Conservation (phyloP, 345 rosid genomes). For the Linum usitatissimum region DNA sequence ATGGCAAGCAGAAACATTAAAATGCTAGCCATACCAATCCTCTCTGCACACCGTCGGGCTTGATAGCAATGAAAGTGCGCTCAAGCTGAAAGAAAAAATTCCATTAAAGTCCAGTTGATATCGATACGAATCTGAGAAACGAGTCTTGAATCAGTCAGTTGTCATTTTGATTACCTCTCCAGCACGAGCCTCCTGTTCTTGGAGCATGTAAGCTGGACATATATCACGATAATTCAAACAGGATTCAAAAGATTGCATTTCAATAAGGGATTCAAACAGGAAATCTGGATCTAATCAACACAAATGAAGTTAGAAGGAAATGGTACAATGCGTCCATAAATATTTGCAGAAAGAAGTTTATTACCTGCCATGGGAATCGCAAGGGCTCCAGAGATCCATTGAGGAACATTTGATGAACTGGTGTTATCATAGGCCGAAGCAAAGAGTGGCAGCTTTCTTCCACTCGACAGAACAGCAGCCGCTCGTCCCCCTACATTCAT, state of each 20-base stretch:
- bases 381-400: slow-evolving; percentile 73
- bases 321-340: background rate
- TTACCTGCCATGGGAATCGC: slow-evolving; percentile 90
- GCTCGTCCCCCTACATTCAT: slow-evolving; percentile 48
- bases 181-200: slow-evolving; percentile 84
- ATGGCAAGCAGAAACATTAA: background rate
- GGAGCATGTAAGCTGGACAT: slow-evolving; percentile 67
- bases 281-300: background rate
- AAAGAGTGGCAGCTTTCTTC: slow-evolving; percentile 40
- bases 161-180: slow-evolving; percentile 49
- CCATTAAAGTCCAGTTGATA: background rate
- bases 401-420: slow-evolving; percentile 39
- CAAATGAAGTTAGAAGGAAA: background rate
- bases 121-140: background rate
- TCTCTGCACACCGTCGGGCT: slow-evolving; percentile 97
- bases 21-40: slow-evolving; percentile 57
- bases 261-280: background rate
- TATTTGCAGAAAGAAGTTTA: background rate
- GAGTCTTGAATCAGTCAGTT: background rate
- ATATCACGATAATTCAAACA: slow-evolving; percentile 6
- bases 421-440: slow-evolving; percentile 39
- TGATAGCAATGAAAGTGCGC: slow-evolving; percentile 94
- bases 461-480: slow-evolving; percentile 56
- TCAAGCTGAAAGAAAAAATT: slow-evolving; percentile 43
- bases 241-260: slow-evolving; percentile 1